These are phyloP conservation scores for Plasmodium inui DNA, from an alignment of 169 alveolate species.

Conservation along the genomic window DNA sequence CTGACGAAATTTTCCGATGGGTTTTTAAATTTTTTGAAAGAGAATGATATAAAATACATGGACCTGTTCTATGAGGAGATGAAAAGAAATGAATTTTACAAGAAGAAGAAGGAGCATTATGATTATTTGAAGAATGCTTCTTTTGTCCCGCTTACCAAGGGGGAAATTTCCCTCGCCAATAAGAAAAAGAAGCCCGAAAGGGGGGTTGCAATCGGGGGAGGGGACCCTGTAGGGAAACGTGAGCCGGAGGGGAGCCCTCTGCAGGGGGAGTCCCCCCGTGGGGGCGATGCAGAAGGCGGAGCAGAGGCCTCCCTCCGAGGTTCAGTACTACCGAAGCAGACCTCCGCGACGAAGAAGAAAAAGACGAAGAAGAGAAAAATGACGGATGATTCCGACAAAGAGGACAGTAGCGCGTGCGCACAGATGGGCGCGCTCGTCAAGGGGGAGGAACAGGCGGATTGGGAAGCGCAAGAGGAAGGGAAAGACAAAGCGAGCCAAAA, in stretches of 20 bases:
- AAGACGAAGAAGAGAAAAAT: neutral
- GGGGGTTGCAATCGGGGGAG: neutral
- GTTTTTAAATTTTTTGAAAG: conserved; percentile 39
- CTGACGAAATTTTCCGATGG: conserved; percentile 51
- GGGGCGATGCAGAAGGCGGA: neutral
- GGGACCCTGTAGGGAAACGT: neutral
- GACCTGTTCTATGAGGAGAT: conserved; percentile 69
- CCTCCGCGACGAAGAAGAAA: neutral
- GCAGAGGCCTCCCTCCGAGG: neutral
- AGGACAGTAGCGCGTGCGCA: neutral
- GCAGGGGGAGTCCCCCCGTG: neutral
- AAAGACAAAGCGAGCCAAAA: neutral
- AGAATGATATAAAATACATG: conserved; percentile 35
- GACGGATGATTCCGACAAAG: neutral
- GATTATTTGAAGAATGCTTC: conserved; percentile 48
- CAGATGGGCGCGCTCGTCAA: neutral
- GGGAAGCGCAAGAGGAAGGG: neutral
- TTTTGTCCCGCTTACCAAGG: conserved; percentile 62
- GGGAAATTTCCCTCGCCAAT: conserved; percentile 66
- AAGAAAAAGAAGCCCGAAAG: neutral
- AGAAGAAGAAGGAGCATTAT: conserved; percentile 60
- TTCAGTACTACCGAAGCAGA: neutral
- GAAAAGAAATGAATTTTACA: conserved; percentile 52
- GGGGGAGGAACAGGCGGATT: neutral
- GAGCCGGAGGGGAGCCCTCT: neutral